Evolutionary conservation across 805 yeast genomes (phyloP).

Genomic region (Cyberlindnera bimundalis): DNA sequence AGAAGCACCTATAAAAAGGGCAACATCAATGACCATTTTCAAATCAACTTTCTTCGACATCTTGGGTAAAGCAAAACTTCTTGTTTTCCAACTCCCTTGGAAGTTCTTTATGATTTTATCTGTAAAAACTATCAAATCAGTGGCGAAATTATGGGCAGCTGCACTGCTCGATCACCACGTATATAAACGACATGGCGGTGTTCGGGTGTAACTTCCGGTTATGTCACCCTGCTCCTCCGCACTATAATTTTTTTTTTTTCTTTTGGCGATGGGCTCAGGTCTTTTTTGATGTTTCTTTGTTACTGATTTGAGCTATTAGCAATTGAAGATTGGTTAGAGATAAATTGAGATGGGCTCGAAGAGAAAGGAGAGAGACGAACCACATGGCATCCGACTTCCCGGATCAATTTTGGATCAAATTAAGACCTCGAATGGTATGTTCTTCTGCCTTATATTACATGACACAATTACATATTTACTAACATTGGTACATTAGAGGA

Average conservation of each 20-base stretch:
- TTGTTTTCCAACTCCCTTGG: too few relatives aligned
- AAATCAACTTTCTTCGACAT: slow-evolving; percentile 32
- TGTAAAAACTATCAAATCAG: too few relatives aligned
- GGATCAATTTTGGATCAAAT: slow-evolving; percentile 52
- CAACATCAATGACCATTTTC: slow-evolving; percentile 42
- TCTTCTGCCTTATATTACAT: not conserved
- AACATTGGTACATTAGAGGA: not conserved
- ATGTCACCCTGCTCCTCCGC: not conserved
- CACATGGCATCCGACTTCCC: slow-evolving; percentile 53
- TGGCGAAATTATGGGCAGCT: too few relatives aligned
- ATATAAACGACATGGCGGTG: not conserved
- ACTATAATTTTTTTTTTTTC: not conserved
- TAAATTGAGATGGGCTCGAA: slow-evolving; percentile 10
- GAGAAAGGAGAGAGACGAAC: slow-evolving; percentile 14
- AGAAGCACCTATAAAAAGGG: slow-evolving; percentile 58
- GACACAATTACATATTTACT: slow-evolving; percentile 6
- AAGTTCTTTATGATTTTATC: not conserved
- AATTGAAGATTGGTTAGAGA: too few relatives aligned
- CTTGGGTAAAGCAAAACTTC: not conserved
- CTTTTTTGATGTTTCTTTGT: not conserved
- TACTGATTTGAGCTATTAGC: not conserved
- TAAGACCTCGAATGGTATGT: slow-evolving; percentile 27
- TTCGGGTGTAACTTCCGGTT: not conserved
- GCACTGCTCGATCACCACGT: too few relatives aligned
- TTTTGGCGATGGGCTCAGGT: not conserved